Evolutionary conservation across 208 protist genomes (phyloP).

Genomic region (Trichomonas tenax): DNA sequence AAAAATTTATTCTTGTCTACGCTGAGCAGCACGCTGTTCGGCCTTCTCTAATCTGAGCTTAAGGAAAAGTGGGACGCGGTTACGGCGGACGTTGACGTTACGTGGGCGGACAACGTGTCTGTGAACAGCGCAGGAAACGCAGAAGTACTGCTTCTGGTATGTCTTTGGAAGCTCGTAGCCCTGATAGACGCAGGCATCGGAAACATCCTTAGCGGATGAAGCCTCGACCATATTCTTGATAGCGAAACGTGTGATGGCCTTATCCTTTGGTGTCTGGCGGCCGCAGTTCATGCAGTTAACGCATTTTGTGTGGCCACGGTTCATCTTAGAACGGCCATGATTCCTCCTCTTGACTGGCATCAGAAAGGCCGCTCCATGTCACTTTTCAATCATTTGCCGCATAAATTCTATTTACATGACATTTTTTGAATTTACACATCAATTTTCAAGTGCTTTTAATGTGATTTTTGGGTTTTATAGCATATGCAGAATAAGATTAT

Average conservation of each 20-base stretch:
- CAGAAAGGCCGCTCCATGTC: too few relatives aligned
- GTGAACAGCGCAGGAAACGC: slow-evolving; percentile 39
- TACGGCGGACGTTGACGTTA: slow-evolving; percentile 11
- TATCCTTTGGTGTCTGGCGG: slow-evolving; percentile 33
- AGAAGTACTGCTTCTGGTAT: slow-evolving; percentile 41
- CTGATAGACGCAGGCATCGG: slow-evolving; percentile 29
- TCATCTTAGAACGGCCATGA: slow-evolving; percentile 30
- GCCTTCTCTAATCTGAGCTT: neutral
- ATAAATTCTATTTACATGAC: too few relatives aligned
- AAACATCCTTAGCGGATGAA: slow-evolving; percentile 30
- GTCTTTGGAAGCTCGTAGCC: slow-evolving; percentile 38
- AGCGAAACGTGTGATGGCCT: slow-evolving; percentile 35
- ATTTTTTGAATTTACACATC: too few relatives aligned
- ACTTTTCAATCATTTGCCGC: too few relatives aligned
- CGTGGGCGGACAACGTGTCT: slow-evolving; percentile 36
- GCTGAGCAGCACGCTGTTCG: neutral
- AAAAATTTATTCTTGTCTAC: too few relatives aligned
- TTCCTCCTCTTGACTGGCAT: slow-evolving; percentile 39
- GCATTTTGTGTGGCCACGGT: slow-evolving; percentile 20
- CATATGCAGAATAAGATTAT: too few relatives aligned
- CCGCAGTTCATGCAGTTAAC: slow-evolving; percentile 37
- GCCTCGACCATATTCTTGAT: slow-evolving; percentile 39
- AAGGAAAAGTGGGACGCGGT: slow-evolving; percentile 28
- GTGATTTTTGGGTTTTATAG: too few relatives aligned
- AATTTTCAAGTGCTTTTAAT: too few relatives aligned